phyloP scores from a whole-genome alignment of 805 yeast genomes.

The Suhomyces xylopsoci region DNA sequence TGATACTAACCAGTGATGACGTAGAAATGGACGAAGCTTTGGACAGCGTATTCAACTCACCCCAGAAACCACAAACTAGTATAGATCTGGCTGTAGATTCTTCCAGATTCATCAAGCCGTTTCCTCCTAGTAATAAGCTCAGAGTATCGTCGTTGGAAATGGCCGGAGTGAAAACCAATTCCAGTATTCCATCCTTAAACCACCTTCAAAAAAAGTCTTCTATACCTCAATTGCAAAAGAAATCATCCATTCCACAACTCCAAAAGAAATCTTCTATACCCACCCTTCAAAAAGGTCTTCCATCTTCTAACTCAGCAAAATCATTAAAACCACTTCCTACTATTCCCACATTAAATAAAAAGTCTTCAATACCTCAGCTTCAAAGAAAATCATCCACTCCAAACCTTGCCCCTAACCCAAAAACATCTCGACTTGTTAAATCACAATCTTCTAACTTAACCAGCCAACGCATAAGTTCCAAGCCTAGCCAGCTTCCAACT shows the following conservation, averaged over 20 bases:
- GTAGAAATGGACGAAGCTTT: background rate
- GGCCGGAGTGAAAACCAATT: conserved; percentile 27
- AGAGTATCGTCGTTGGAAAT: conserved; percentile 31
- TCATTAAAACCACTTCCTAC: conserved; percentile 4
- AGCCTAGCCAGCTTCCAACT: background rate
- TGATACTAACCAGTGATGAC: conserved; percentile 20
- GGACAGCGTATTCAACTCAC: background rate
- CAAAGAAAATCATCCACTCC: conserved; percentile 4
- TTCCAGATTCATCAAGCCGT: conserved; percentile 22
- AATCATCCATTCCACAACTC: conserved; percentile 16
- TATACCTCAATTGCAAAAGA: conserved; percentile 14
- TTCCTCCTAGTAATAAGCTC: conserved; percentile 21
- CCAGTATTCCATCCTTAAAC: conserved; percentile 5
- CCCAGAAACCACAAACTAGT: background rate
- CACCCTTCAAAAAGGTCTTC: conserved; percentile 14
- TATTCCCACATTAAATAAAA: conserved; percentile 8
- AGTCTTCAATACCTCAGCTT: conserved; percentile 3
- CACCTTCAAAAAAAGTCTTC: conserved; percentile 18
- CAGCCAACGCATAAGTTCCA: background rate
- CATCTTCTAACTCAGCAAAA: conserved; percentile 10
- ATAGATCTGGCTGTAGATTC: background rate
- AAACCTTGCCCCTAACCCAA: background rate
- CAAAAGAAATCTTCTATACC: conserved; percentile 15
- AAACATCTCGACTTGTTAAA: background rate
- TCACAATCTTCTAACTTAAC: background rate